Conservation (phyloP, 2,329 filamentous ascomycete genomes). For the Cryphonectria naterciae region DNA sequence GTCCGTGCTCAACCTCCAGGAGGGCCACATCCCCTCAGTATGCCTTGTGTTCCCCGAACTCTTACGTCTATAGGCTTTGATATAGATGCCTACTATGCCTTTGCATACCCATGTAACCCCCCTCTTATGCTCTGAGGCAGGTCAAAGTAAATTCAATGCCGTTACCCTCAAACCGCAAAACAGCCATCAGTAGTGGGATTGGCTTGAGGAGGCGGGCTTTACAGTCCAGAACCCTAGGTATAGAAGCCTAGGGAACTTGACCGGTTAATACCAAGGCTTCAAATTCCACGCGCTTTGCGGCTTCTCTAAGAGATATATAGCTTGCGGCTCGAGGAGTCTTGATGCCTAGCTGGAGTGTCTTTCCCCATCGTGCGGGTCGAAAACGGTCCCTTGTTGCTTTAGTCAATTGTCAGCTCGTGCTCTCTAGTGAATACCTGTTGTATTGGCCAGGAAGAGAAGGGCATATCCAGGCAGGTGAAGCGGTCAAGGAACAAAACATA, state of each 20-base stretch:
- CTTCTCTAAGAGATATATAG: background rate
- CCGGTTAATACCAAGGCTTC: background rate
- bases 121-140: background rate
- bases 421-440: background rate
- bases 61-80: background rate
- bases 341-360: background rate
- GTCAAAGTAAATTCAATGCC: background rate
- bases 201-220: background rate
- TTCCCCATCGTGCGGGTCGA: background rate
- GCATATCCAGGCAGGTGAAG: background rate
- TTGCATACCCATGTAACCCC: background rate
- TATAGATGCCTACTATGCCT: background rate
- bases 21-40: background rate
- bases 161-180: background rate
- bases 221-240: background rate
- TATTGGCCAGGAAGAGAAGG: background rate
- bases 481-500: background rate
- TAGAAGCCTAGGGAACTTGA: background rate
- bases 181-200: background rate
- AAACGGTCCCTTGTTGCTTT: background rate
- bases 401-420: background rate
- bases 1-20: background rate
- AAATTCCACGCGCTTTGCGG: background rate
- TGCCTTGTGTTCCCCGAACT: background rate
- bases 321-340: background rate